These are phyloP conservation scores for Hyphodiscus hymeniophilus DNA, from an alignment of 495 filamentous ascomycete species.

Conservation along the genomic window DNA sequence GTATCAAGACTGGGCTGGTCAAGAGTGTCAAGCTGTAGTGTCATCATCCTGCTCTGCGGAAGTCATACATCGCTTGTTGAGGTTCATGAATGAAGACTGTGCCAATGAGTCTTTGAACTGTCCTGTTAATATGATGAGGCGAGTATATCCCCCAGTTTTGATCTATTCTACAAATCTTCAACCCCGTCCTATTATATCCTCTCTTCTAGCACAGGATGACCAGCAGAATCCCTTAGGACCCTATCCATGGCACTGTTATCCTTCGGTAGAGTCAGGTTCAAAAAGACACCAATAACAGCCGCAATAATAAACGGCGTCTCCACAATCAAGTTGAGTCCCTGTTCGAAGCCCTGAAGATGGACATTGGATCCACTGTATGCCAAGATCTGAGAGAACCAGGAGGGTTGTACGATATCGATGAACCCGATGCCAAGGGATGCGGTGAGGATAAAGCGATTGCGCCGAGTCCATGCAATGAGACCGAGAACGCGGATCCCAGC, in stretches of 20 bases:
- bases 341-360: conserved; percentile 26
- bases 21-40: conserved; percentile 80
- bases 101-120: neutral
- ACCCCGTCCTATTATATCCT: too few relatives aligned
- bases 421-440: conserved; percentile 29
- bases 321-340: conserved; percentile 27
- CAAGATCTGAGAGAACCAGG: conserved; percentile 25
- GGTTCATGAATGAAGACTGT: too few relatives aligned
- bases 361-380: conserved; percentile 17
- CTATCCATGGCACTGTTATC: conserved; percentile 16
- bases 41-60: neutral
- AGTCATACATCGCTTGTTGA: neutral
- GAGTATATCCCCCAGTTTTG: too few relatives aligned
- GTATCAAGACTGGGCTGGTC: conserved; percentile 88
- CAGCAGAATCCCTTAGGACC: conserved; percentile 8
- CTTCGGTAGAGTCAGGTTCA: conserved; percentile 28
- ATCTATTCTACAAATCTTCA: too few relatives aligned
- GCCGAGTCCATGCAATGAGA: conserved; percentile 26
- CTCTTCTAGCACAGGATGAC: conserved; percentile 1
- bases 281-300: conserved; percentile 29
- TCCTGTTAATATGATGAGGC: too few relatives aligned
- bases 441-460: conserved; percentile 31
- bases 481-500: conserved; percentile 29
- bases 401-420: conserved; percentile 30
- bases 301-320: conserved; percentile 31